A percentile compares a stretch with the other conserved stretches of the same genome.
phyloP scores from a whole-genome alignment of 805 yeast genomes.

The Saturnispora sekii region DNA sequence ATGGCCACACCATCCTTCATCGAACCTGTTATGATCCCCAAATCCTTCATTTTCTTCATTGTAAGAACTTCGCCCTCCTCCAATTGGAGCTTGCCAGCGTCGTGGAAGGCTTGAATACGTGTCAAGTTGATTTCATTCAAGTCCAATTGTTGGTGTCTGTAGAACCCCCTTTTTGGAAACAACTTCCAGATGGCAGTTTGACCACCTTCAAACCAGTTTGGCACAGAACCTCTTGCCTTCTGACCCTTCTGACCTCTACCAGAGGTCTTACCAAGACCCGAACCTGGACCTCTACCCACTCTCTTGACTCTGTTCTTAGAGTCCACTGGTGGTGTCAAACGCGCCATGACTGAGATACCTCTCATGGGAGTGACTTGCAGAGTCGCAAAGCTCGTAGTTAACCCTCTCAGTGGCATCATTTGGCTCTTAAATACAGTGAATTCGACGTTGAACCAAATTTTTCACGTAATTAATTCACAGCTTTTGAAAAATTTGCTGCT shows the following conservation, averaged over 20 bases:
- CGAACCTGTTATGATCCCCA: constrained; percentile 64
- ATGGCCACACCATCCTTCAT: constrained; percentile 75
- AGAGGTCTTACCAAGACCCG: constrained; percentile 87
- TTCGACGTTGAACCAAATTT: no score
- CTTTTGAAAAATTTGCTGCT: background rate
- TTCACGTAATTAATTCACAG: background rate
- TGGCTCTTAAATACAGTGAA: no score
- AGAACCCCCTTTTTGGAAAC: constrained; percentile 85
- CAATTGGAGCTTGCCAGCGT: constrained; percentile 53
- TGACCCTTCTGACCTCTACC: constrained; percentile 99
- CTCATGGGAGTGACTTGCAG: constrained; percentile 9
- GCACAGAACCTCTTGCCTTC: constrained; percentile 86
- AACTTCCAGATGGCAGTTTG: constrained; percentile 85
- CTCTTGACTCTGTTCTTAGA: constrained; percentile 57
- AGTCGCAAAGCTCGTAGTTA: no score
- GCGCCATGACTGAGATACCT: constrained; percentile 39
- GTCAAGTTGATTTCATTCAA: constrained; percentile 54
- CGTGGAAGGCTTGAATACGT: constrained; percentile 61
- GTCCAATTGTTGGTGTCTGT: constrained; percentile 46
- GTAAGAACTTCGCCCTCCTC: constrained; percentile 54
- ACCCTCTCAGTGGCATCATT: no score
- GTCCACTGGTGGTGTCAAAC: constrained; percentile 49
- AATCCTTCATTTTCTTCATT: constrained; percentile 65
- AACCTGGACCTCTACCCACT: constrained; percentile 94
- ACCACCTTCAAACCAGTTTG: constrained; percentile 97